Evolutionary conservation across 129 eudicot species (phyloP).

Genomic region (Flaveria bidentis): DNA sequence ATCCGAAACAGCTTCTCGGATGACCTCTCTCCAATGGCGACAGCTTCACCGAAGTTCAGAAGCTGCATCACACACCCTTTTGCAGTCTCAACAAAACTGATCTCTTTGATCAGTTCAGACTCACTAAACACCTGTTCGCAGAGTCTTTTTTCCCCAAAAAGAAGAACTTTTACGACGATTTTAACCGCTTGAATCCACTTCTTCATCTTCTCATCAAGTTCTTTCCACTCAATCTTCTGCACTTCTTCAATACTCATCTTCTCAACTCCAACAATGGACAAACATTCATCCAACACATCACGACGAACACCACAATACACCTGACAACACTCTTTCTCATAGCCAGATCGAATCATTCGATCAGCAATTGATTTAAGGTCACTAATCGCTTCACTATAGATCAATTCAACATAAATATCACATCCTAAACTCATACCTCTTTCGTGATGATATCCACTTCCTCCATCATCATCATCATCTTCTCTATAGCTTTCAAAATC

Average conservation of each 20-base stretch:
- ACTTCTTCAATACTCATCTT: conserved; percentile 91
- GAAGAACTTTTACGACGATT: no score
- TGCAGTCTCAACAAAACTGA: no score
- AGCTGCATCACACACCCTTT: no score
- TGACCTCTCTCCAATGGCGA: no score
- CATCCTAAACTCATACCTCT: conserved; percentile 71
- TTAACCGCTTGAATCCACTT: no score
- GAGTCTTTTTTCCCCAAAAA: no score
- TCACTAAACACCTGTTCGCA: no score
- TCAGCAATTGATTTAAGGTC: conserved; percentile 73
- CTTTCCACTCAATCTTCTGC: conserved; percentile 84
- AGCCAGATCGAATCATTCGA: conserved; percentile 81
- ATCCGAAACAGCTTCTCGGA: no score
- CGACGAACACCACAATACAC: conserved; percentile 73
- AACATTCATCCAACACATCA: conserved; percentile 80
- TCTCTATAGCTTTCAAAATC: conserved; percentile 29
- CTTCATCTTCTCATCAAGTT: conserved; percentile 34
- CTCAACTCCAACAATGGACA: conserved; percentile 72
- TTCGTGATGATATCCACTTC: conserved; percentile 40
- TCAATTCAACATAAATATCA: conserved; percentile 64
- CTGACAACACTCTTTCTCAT: conserved; percentile 92
- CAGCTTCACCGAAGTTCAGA: no score
- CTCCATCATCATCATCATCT: no score
- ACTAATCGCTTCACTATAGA: conserved; percentile 52
- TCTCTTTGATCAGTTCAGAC: no score